Evolutionary conservation across 1,139 yeast genomes (phyloP).

Genomic region (Saccharomycopsis hybrid): DNA sequence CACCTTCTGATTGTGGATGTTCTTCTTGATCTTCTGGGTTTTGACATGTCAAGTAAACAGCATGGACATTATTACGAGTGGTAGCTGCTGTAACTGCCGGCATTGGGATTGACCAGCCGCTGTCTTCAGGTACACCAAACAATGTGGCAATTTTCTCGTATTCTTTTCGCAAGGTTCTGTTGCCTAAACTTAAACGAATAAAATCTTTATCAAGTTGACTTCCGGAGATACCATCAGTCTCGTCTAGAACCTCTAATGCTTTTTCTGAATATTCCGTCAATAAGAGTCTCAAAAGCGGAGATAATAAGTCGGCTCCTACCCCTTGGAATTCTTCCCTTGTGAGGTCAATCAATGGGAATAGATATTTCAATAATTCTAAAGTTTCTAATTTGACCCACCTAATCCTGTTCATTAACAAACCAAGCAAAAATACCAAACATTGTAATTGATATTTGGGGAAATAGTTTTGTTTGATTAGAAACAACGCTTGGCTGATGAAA

Average conservation of each 20-base stretch:
- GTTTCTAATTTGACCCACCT: slow-evolving; percentile 79
- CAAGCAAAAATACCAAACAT: slow-evolving; percentile 65
- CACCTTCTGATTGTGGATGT: slow-evolving; percentile 24
- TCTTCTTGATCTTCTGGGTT: slow-evolving; percentile 21
- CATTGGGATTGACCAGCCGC: slow-evolving; percentile 97
- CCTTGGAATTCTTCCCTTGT: slow-evolving; percentile 76
- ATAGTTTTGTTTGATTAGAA: slow-evolving; percentile 58
- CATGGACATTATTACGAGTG: slow-evolving; percentile 88
- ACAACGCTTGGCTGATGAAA: slow-evolving; percentile 73
- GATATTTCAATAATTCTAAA: slow-evolving; percentile 62
- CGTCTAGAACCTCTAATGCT: slow-evolving; percentile 86
- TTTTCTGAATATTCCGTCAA: slow-evolving; percentile 83
- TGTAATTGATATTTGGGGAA: slow-evolving; percentile 76
- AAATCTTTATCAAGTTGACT: slow-evolving; percentile 88
- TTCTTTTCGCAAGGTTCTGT: slow-evolving; percentile 67
- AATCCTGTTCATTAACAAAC: slow-evolving; percentile 68
- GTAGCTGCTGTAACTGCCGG: slow-evolving; percentile 85
- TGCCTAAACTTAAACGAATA: slow-evolving; percentile 85
- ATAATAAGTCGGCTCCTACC: slow-evolving; percentile 89
- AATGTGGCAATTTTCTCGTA: slow-evolving; percentile 82
- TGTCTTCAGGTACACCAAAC: slow-evolving; percentile 94
- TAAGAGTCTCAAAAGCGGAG: slow-evolving; percentile 77
- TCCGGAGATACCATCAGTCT: slow-evolving; percentile 76
- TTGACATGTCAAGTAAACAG: slow-evolving; percentile 81
- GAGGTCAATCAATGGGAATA: slow-evolving; percentile 74